These are phyloP conservation scores for Thalassiosira livingstoniorum DNA, from an alignment of 352 stramenopile species.

Conservation along the genomic window DNA sequence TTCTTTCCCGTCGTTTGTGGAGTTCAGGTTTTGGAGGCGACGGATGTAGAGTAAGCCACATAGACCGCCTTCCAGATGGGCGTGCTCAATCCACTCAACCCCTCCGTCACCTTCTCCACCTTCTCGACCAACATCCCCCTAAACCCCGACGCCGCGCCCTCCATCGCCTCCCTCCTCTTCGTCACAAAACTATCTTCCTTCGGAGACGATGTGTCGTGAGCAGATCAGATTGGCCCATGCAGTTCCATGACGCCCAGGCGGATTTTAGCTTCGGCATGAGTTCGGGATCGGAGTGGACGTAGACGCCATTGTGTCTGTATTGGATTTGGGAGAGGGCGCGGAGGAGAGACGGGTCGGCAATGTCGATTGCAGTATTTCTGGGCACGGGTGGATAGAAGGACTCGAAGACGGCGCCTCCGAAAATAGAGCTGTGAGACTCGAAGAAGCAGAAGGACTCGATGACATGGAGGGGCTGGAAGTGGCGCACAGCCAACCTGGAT, in stretches of 20 bases:
- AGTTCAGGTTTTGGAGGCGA: constrained; percentile 87
- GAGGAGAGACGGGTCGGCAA: constrained; percentile 53
- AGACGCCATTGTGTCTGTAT: constrained; percentile 87
- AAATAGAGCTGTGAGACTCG: no score
- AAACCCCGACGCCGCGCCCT: constrained; percentile 76
- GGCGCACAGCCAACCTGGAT: no score
- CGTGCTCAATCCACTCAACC: neutral
- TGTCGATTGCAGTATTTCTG: no score
- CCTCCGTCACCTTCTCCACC: constrained; percentile 5
- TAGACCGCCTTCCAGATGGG: constrained; percentile 71
- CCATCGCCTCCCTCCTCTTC: constrained; percentile 68
- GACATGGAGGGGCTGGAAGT: no score
- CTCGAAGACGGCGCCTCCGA: no score
- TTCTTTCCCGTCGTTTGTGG: no score
- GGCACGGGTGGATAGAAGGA: no score
- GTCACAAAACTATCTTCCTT: constrained; percentile 2
- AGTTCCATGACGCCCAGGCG: constrained; percentile 91
- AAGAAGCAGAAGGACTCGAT: no score
- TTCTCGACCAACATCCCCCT: constrained; percentile 50
- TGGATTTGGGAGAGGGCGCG: constrained; percentile 73
- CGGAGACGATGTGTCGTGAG: constrained; percentile 32
- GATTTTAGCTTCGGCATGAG: constrained; percentile 86
- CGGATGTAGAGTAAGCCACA: constrained; percentile 89
- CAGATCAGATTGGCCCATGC: constrained; percentile 77
- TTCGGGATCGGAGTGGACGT: constrained; percentile 87